Conservation (phyloP, 306 rosid species). For the Ammopiptanthus mongolicus region DNA sequence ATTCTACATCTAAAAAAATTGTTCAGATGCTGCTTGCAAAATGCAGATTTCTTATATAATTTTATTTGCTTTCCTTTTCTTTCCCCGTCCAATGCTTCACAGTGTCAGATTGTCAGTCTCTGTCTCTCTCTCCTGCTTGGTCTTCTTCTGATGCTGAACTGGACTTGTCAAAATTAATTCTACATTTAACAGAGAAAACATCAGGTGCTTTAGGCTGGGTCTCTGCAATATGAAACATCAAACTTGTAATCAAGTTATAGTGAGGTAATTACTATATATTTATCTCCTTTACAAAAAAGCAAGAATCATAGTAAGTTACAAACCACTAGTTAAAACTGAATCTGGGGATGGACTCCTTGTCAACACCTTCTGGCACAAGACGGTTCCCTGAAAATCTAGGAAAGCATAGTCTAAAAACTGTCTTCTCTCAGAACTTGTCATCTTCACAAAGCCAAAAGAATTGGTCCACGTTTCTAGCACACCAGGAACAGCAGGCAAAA, state of each 20-base stretch:
- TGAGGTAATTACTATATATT: not conserved
- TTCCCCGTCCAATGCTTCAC: not conserved
- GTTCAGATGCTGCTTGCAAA: not conserved
- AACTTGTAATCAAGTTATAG: not conserved
- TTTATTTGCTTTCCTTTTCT: not conserved
- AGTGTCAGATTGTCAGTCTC: too few relatives aligned
- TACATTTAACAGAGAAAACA: conserved; percentile 11
- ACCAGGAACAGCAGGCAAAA: conserved; percentile 67
- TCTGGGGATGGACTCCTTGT: conserved; percentile 29
- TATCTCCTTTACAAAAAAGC: not conserved
- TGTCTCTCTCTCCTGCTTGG: too few relatives aligned
- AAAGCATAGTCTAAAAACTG: conserved; percentile 61
- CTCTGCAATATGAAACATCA: conserved; percentile 30
- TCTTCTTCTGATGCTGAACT: conserved; percentile 48
- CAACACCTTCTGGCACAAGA: conserved; percentile 74
- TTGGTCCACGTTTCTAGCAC: conserved; percentile 77
- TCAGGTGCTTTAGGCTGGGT: not conserved
- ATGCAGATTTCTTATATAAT: not conserved
- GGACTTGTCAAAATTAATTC: conserved; percentile 24
- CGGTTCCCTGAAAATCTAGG: conserved; percentile 69
- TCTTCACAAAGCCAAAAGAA: conserved; percentile 61
- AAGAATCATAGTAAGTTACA: conserved; percentile 8
- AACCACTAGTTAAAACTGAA: conserved; percentile 35
- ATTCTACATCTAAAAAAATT: not conserved
- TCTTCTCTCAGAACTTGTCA: conserved; percentile 53